Percentiles rank a stretch among this genome's conserved stretches.
Evolutionary conservation across 164 flowering plant species (phyloP).

Genomic region (Vitis rupestris): DNA sequence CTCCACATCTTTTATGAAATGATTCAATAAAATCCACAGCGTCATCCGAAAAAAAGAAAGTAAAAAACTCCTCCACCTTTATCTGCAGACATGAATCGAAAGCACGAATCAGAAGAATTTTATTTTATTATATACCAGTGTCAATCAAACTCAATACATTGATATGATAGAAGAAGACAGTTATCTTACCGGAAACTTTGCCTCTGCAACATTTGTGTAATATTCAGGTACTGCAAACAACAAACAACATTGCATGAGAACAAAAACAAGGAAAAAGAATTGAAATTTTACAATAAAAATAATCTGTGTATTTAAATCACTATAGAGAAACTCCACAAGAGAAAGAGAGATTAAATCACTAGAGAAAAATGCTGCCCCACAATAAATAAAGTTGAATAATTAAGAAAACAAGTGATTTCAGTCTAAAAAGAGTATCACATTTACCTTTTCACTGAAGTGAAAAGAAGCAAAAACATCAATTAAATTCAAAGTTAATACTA

Average conservation of each 20-base stretch:
- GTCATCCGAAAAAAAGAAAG: conserved; percentile 66
- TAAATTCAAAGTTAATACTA: neutral
- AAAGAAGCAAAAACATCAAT: neutral
- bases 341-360: neutral
- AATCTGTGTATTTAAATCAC: no score
- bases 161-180: conserved; percentile 8
- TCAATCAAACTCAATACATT: neutral
- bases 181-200: conserved; percentile 70
- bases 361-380: no score
- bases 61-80: conserved; percentile 74
- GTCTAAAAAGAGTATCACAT: no score
- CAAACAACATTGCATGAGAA: conserved; percentile 11
- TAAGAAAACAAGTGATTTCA: no score
- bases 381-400: no score
- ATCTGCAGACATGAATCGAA: conserved; percentile 40
- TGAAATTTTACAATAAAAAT: neutral
- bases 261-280: neutral
- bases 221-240: conserved; percentile 67
- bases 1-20: conserved; percentile 81
- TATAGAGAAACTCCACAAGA: neutral
- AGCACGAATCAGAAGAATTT: no score
- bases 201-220: conserved; percentile 68
- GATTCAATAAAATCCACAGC: conserved; percentile 59
- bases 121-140: neutral
- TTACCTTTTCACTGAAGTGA: no score